Percentiles rank a stretch among this genome's conserved stretches.
Evolutionary conservation across 805 yeast species (phyloP).

Genomic region (Wickerhamiella bombiphila): DNA sequence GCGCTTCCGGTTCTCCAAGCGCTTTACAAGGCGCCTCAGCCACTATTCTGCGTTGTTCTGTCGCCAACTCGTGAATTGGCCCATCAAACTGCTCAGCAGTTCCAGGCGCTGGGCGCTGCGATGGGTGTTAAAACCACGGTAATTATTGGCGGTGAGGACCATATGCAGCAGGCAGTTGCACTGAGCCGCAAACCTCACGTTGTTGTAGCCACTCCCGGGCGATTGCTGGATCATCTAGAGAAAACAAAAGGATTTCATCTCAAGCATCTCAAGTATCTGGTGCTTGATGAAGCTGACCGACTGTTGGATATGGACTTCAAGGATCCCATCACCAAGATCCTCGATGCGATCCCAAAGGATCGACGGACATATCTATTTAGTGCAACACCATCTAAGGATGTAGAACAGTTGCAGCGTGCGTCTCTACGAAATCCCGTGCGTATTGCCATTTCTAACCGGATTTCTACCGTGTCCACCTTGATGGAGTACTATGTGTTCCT

Average conservation of each 20-base stretch:
- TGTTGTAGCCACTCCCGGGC: slow-evolving; percentile 88
- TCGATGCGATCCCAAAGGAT: slow-evolving; percentile 69
- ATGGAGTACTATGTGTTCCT: slow-evolving; percentile 79
- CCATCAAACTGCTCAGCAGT: slow-evolving; percentile 69
- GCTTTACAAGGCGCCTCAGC: slow-evolving; percentile 75
- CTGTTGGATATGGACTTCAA: slow-evolving; percentile 93
- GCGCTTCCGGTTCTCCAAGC: slow-evolving; percentile 90
- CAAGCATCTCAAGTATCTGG: slow-evolving; percentile 62
- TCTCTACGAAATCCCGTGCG: slow-evolving; percentile 78
- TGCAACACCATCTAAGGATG: slow-evolving; percentile 95
- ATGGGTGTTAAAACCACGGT: slow-evolving; percentile 90
- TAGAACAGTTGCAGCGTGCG: slow-evolving; percentile 88
- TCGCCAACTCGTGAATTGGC: slow-evolving; percentile 55
- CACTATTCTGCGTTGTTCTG: slow-evolving; percentile 77
- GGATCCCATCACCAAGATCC: slow-evolving; percentile 76
- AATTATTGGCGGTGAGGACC: slow-evolving; percentile 95
- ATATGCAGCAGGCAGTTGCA: slow-evolving; percentile 94
- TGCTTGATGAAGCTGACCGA: slow-evolving; percentile 96
- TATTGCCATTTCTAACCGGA: slow-evolving; percentile 76
- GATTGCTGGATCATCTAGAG: slow-evolving; percentile 80
- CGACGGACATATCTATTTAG: slow-evolving; percentile 72
- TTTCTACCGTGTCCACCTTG: slow-evolving; percentile 88
- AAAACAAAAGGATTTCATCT: slow-evolving; percentile 80
- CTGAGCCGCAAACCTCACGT: slow-evolving; percentile 88
- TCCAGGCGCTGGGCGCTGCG: slow-evolving; percentile 77